phyloP scores from a whole-genome alignment of 345 rosid genomes.

The Odontarrhena argentea region DNA sequence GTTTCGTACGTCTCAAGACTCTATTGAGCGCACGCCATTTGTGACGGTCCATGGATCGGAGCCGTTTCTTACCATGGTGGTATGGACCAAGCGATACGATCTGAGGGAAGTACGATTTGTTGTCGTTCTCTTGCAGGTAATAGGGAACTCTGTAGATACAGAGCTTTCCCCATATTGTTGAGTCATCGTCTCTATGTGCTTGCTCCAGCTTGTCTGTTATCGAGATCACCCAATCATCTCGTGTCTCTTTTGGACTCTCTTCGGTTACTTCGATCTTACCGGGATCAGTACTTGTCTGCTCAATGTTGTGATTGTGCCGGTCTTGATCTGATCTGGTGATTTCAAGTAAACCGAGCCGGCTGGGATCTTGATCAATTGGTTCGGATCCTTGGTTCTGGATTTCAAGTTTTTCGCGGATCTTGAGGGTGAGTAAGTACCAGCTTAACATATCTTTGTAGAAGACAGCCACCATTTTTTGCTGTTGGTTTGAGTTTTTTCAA shows the following conservation, averaged over 20 bases:
- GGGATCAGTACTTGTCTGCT: constrained; percentile 40
- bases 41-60: constrained; percentile 74
- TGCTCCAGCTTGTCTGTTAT: constrained; percentile 62
- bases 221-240: constrained; percentile 71
- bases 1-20: constrained; percentile 60
- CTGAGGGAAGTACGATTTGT: constrained; percentile 78
- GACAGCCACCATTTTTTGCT: constrained; percentile 39
- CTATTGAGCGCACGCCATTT: constrained; percentile 79
- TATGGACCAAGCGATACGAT: constrained; percentile 80
- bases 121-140: constrained; percentile 57
- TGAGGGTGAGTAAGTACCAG: constrained; percentile 43
- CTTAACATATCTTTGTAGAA: constrained; percentile 46
- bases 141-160: constrained; percentile 40
- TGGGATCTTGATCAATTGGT: constrained; percentile 7
- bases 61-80: constrained; percentile 71
- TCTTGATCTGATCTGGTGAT: constrained; percentile 29
- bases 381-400: constrained; percentile 22
- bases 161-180: constrained; percentile 58
- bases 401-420: constrained; percentile 42
- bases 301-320: constrained; percentile 35
- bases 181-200: constrained; percentile 65
- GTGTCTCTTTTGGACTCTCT: constrained; percentile 37
- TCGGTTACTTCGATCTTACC: constrained; percentile 36
- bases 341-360: constrained; percentile 2
- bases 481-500: constrained; percentile 16